Percentiles rank a stretch among this genome's conserved stretches.
Conservation (phyloP, 768 basidiomycete genomes). For the Xerocomellus dryophilus region DNA sequence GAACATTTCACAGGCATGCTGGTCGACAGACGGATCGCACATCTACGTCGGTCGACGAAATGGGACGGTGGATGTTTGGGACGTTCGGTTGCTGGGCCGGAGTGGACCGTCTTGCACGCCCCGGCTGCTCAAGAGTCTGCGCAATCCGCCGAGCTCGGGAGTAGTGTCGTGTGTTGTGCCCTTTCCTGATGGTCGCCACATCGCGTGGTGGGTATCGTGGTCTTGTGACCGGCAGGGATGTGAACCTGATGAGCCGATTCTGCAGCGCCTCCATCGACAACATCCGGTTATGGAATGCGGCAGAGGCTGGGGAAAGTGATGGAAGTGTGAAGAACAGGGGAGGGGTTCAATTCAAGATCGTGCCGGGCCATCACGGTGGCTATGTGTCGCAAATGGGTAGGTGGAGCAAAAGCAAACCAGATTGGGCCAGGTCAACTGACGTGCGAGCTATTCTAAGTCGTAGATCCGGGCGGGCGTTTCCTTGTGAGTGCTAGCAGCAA, state of each 20-base stretch:
- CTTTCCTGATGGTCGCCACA: conserved; percentile 88
- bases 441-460: conserved; percentile 47
- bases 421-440: conserved; percentile 23
- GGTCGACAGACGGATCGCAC: conserved; percentile 85
- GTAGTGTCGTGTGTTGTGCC: conserved; percentile 89
- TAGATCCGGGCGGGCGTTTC: conserved; percentile 82
- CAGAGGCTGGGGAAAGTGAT: conserved; percentile 70
- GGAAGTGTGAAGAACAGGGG: conserved; percentile 57
- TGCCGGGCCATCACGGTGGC: conserved; percentile 94
- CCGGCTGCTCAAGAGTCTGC: conserved; percentile 73
- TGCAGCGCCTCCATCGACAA: conserved; percentile 88
- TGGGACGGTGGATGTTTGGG: conserved; percentile 91
- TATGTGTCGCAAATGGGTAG: conserved; percentile 89
- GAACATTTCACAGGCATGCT: conserved; percentile 68
- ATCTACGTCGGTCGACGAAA: conserved; percentile 91
- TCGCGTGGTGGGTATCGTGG: conserved; percentile 69
- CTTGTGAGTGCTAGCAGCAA: conserved; percentile 91
- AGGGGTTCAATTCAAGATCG: conserved; percentile 88
- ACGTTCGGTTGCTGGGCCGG: conserved; percentile 76
- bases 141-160: conserved; percentile 85
- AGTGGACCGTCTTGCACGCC: conserved; percentile 65
- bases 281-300: conserved; percentile 89
- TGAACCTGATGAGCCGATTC: conserved; percentile 19
- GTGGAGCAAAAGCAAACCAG: conserved; percentile 33
- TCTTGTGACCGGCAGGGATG: conserved; percentile 14